These are phyloP conservation scores for Sporisorium iseilematis-ciliati DNA, from an alignment of 1,284 basidiomycete genomes.

Conservation along the genomic window DNA sequence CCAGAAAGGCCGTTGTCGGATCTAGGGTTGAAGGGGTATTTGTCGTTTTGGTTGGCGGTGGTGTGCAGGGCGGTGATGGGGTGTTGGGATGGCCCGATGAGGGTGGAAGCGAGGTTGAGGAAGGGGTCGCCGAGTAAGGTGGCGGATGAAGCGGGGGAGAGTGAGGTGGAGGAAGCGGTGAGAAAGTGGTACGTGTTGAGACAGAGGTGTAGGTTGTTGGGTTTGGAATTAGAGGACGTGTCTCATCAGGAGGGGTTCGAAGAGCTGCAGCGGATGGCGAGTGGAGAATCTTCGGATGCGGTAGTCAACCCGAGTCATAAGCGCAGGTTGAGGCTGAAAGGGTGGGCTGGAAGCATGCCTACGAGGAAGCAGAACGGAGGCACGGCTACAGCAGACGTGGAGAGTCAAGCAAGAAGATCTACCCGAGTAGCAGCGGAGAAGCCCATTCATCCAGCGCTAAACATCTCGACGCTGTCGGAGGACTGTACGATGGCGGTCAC, in stretches of 20 bases:
- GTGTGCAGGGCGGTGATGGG: slow-evolving; percentile 84
- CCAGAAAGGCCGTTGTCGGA: slow-evolving; percentile 95
- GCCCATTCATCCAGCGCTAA: slow-evolving; percentile 26
- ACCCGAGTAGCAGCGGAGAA: slow-evolving; percentile 18
- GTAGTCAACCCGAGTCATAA: slow-evolving; percentile 23
- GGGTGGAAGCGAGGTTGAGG: slow-evolving; percentile 3
- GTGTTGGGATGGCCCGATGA: slow-evolving; percentile 63
- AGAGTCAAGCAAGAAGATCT: slow-evolving; percentile 19
- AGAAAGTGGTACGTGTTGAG: slow-evolving; percentile 26
- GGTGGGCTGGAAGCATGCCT: slow-evolving; percentile 30
- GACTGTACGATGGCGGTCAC: slow-evolving; percentile 50
- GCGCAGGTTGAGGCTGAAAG: slow-evolving; percentile 36
- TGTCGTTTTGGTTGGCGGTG: slow-evolving; percentile 89
- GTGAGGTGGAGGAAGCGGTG: slow-evolving; percentile 8
- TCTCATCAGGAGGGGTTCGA: slow-evolving; percentile 28
- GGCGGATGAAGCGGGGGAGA: background rate
- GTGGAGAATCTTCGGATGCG: slow-evolving; percentile 19
- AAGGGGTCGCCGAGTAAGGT: slow-evolving; percentile 16
- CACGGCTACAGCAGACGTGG: background rate
- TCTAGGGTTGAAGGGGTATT: slow-evolving; percentile 88
- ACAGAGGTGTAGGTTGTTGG: slow-evolving; percentile 36
- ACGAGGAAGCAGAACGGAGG: background rate
- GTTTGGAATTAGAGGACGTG: slow-evolving; percentile 31
- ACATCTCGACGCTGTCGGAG: slow-evolving; percentile 11
- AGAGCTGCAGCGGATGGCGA: slow-evolving; percentile 27